Conservation (phyloP, 371 early-diverging fungal genomes). For the Lichtheimia hyalospora region DNA sequence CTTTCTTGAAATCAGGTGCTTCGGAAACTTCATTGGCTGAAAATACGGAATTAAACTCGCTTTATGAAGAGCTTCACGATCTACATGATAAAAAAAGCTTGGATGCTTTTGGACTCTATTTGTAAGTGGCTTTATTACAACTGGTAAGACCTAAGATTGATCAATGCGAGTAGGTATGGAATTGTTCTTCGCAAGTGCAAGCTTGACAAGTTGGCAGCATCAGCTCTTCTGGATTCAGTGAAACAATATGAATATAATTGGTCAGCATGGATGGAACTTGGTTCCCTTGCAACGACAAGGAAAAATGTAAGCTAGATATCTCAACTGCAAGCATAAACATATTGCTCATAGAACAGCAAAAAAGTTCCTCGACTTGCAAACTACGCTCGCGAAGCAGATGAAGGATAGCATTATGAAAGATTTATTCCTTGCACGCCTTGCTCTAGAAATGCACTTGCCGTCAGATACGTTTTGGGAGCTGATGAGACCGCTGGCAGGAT, state of each 20-base stretch:
- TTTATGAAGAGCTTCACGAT: conserved; percentile 49
- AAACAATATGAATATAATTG: conserved; percentile 79
- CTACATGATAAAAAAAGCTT: conserved; percentile 41
- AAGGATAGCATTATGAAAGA: conserved; percentile 55
- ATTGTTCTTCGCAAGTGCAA: conserved; percentile 50
- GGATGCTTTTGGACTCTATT: conserved; percentile 70
- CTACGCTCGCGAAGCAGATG: conserved; percentile 25
- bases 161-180: conserved; percentile 44
- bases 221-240: conserved; percentile 65
- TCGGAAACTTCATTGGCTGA: conserved; percentile 41
- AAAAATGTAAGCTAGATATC: conserved; percentile 35
- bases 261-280: conserved; percentile 90
- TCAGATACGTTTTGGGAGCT: conserved; percentile 15
- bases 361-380: conserved; percentile 17
- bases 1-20: conserved; percentile 27
- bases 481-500: conserved; percentile 29
- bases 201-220: conserved; percentile 51
- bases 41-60: conserved; percentile 49
- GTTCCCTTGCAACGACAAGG: conserved; percentile 47
- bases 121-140: conserved; percentile 37
- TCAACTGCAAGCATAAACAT: no score
- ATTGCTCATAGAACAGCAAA: no score
- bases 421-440: conserved; percentile 59
- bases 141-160: neutral
- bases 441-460: conserved; percentile 38